These are phyloP conservation scores for Cruciata laevipes DNA, from an alignment of 257 asterid species.

Conservation along the genomic window DNA sequence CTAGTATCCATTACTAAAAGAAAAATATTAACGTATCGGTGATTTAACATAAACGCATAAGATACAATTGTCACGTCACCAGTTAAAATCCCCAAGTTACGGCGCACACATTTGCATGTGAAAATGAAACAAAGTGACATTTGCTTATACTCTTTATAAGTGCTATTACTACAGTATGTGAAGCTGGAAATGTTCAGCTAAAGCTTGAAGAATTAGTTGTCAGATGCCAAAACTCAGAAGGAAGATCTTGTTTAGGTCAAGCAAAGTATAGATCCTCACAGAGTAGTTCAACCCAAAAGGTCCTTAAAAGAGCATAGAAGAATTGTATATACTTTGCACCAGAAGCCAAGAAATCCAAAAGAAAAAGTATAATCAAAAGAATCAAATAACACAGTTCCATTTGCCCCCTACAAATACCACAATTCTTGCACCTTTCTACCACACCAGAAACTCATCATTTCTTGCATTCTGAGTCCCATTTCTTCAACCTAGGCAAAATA, in stretches of 20 bases:
- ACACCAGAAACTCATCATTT: slow-evolving; percentile 4
- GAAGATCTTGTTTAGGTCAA: slow-evolving; percentile 36
- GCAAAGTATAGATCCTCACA: slow-evolving; percentile 47
- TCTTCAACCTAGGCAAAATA: not conserved
- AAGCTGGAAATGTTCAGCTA: not conserved
- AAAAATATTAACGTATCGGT: no score
- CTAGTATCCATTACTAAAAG: no score
- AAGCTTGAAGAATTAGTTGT: not conserved
- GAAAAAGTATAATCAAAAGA: slow-evolving; percentile 25
- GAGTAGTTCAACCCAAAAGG: slow-evolving; percentile 25
- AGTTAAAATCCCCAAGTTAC: no score
- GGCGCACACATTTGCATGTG: not conserved
- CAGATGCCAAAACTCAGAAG: slow-evolving; percentile 35
- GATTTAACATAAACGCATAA: not conserved
- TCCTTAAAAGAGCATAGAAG: slow-evolving; percentile 9
- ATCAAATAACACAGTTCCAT: slow-evolving; percentile 24
- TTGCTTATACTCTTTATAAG: not conserved
- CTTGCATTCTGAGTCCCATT: not conserved
- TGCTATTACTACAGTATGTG: not conserved
- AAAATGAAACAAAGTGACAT: not conserved
- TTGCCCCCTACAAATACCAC: slow-evolving; percentile 51
- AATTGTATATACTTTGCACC: slow-evolving; percentile 39
- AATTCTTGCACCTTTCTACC: not conserved
- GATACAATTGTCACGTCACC: not conserved
- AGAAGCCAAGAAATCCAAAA: slow-evolving; percentile 42